Evolutionary conservation across 768 basidiomycete species (phyloP).

Genomic region (Agaricus subrufescens): DNA sequence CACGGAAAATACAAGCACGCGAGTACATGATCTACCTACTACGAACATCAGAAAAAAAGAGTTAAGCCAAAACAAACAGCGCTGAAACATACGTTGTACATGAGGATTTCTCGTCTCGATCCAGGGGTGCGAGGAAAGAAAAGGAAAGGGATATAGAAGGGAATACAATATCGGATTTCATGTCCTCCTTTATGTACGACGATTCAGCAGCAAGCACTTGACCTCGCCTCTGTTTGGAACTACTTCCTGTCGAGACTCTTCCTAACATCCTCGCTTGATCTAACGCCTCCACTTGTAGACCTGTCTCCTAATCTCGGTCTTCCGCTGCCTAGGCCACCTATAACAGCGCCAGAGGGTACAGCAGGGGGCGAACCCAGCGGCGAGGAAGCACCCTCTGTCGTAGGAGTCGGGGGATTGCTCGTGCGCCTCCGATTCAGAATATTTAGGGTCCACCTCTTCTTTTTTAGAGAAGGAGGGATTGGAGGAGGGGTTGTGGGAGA

Average conservation of each 20-base stretch:
- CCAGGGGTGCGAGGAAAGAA: too few relatives aligned
- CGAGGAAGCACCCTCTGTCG: constrained; percentile 1
- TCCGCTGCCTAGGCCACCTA: constrained; percentile 6
- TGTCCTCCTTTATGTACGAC: too few relatives aligned
- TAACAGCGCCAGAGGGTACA: constrained; percentile 1
- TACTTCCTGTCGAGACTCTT: background rate
- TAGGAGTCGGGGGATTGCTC: constrained; percentile 7
- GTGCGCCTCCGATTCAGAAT: background rate
- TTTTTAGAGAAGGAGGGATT: constrained; percentile 9
- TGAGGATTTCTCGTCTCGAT: too few relatives aligned
- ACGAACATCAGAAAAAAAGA: too few relatives aligned
- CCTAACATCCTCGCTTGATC: background rate
- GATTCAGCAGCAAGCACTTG: background rate
- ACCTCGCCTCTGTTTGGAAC: background rate
- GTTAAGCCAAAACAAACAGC: too few relatives aligned
- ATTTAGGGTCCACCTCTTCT: constrained; percentile 10
- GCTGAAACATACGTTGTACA: too few relatives aligned
- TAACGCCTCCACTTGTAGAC: background rate
- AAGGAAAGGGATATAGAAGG: too few relatives aligned
- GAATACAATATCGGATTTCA: too few relatives aligned
- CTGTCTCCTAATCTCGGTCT: constrained; percentile 7
- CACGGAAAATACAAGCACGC: too few relatives aligned
- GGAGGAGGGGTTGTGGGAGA: constrained; percentile 5
- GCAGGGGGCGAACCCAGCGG: constrained; percentile 1
- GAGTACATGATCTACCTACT: too few relatives aligned